Percentiles rank a stretch among this genome's conserved stretches.
Conservation (phyloP, 2,329 filamentous ascomycete species). For the Graphilbum sp. region DNA sequence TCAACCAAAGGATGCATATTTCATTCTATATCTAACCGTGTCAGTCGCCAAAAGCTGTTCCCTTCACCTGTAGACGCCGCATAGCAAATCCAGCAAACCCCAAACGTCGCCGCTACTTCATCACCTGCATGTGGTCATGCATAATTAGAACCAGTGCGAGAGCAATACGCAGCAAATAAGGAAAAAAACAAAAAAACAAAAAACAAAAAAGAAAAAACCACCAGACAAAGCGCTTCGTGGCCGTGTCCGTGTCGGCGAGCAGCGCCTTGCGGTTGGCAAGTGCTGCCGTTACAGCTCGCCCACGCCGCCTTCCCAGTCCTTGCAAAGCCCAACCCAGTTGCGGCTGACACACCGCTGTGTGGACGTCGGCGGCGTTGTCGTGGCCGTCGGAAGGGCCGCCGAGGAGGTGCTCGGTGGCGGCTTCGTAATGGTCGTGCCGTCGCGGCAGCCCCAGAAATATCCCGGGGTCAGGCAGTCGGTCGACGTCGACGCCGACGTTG, state of each 20-base stretch:
- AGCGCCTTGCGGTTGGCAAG: no score
- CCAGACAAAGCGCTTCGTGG: no score
- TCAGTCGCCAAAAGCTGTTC: no score
- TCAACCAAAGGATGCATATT: no score
- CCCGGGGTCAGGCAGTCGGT: conserved; percentile 5
- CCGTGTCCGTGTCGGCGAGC: no score
- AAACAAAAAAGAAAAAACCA: neutral
- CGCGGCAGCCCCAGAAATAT: conserved; percentile 8
- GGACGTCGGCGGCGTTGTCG: conserved; percentile 12
- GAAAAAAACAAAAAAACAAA: neutral
- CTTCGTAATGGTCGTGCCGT: conserved; percentile 3
- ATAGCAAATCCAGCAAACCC: neutral
- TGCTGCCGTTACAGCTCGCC: conserved; percentile 9
- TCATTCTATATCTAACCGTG: no score
- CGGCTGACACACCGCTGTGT: conserved; percentile 18
- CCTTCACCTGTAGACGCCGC: neutral
- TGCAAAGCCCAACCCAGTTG: conserved; percentile 26
- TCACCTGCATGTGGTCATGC: neutral
- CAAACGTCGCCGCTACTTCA: neutral
- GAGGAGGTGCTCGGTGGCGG: conserved; percentile 8
- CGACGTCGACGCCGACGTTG: conserved; percentile 3
- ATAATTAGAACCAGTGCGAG: no score
- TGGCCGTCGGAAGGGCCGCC: conserved; percentile 11
- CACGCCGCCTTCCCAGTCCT: conserved; percentile 17
- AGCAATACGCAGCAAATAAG: neutral